These are phyloP conservation scores for Aquilaria sinensis DNA, from an alignment of 345 rosid species.

Conservation along the genomic window DNA sequence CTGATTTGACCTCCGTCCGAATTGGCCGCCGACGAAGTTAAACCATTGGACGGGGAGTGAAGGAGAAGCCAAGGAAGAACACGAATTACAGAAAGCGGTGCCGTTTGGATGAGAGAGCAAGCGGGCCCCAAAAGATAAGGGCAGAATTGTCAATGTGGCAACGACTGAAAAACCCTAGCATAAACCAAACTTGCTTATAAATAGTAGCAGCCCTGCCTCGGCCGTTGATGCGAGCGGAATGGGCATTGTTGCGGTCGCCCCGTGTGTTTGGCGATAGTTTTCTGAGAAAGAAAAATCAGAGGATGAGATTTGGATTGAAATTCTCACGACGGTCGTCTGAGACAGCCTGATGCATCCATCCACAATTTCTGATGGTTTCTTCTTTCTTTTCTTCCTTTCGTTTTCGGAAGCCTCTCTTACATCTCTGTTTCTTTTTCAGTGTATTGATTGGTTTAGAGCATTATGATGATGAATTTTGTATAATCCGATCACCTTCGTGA, in stretches of 20 bases:
- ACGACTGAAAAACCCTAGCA: neutral
- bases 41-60: neutral
- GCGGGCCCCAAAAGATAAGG: neutral
- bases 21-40: conserved; percentile 10
- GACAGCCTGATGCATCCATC: conserved; percentile 38
- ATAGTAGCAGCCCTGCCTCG: too few species aligned
- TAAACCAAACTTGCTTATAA: too few species aligned
- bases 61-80: neutral
- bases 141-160: neutral
- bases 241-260: too few species aligned
- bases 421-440: neutral
- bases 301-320: conserved; percentile 44
- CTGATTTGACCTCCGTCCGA: neutral
- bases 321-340: conserved; percentile 87
- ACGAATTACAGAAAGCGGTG: too few species aligned
- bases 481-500: conserved; percentile 15
- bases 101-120: too few species aligned
- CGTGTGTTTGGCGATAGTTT: neutral
- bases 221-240: too few species aligned
- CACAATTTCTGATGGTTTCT: conserved; percentile 36
- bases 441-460: neutral
- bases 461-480: conserved; percentile 12
- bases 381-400: neutral
- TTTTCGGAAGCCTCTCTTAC: neutral
- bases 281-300: conserved; percentile 15